Evolutionary conservation across 129 eudicot genomes (phyloP).

Genomic region (Dittrichia graveolens): DNA sequence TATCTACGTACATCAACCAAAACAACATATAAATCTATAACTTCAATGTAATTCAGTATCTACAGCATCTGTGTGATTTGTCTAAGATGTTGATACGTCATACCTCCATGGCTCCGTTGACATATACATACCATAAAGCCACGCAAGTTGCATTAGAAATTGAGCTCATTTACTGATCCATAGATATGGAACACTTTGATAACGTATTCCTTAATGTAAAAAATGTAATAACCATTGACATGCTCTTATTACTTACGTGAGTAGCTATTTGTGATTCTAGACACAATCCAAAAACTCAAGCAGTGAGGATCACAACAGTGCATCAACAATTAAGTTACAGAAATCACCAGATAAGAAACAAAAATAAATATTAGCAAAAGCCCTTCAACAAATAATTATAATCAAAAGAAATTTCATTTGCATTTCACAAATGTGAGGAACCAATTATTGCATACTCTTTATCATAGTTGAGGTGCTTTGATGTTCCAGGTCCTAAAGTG

Average conservation of each 20-base stretch:
- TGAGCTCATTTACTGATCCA: slow-evolving; percentile 12
- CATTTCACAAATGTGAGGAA: not conserved
- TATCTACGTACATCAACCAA: slow-evolving; percentile 10
- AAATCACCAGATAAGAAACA: not conserved
- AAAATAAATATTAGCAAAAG: not conserved
- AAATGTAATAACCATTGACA: not conserved
- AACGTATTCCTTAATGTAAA: slow-evolving; percentile 10
- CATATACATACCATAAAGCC: slow-evolving; percentile 10
- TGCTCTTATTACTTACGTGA: not conserved
- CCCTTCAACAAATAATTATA: not conserved
- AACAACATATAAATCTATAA: not conserved
- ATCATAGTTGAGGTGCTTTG: not conserved
- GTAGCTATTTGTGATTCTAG: not conserved
- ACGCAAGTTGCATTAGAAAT: slow-evolving; percentile 11
- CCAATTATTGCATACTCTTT: not conserved
- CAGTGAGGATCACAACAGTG: not conserved
- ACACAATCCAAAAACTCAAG: not conserved
- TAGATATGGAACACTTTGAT: not conserved
- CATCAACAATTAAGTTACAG: slow-evolving; percentile 11
- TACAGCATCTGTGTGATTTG: not conserved
- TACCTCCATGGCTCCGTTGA: not conserved
- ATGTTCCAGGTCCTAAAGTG: not conserved
- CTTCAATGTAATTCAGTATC: not conserved
- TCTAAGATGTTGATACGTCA: not conserved
- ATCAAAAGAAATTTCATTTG: not conserved